A percentile compares a stretch with the other conserved stretches of the same genome.
These are phyloP conservation scores for Allantophomopsis lycopodina DNA, from an alignment of 2,329 filamentous ascomycete genomes.

Conservation along the genomic window DNA sequence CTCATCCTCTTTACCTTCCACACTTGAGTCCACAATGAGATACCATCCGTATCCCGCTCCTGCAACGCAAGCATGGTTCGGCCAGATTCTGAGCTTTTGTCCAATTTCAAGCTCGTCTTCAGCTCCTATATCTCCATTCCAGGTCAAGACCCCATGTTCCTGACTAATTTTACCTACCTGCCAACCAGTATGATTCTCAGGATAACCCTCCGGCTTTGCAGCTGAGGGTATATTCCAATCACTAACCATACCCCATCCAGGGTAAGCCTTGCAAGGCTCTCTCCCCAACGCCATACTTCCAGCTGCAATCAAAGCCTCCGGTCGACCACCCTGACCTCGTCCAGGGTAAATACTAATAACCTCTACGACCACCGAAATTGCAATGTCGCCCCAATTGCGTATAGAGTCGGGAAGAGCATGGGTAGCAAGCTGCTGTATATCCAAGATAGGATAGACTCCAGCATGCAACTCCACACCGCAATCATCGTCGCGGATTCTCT, in stretches of 20 bases:
- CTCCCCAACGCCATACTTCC: constrained; percentile 59
- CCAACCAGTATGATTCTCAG: constrained; percentile 37
- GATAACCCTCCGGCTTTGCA: constrained; percentile 20
- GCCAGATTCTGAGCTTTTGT: constrained; percentile 58
- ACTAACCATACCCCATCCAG: constrained; percentile 56
- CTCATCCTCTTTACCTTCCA: constrained; percentile 36
- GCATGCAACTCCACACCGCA: constrained; percentile 57
- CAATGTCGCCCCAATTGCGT: constrained; percentile 35
- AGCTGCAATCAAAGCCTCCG: constrained; percentile 55
- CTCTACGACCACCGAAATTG: constrained; percentile 56
- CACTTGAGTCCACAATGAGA: constrained; percentile 54
- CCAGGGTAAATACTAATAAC: constrained; percentile 54
- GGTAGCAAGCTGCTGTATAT: constrained; percentile 68
- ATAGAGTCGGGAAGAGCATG: constrained; percentile 31
- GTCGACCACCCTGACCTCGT: constrained; percentile 30
- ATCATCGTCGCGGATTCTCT: constrained; percentile 20
- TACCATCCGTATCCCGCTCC: constrained; percentile 62
- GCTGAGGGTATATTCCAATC: constrained; percentile 32
- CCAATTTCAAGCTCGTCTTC: constrained; percentile 41
- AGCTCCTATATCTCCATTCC: constrained; percentile 31
- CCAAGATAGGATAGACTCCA: constrained; percentile 62
- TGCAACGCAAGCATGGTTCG: constrained; percentile 71
- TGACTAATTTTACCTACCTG: constrained; percentile 61
- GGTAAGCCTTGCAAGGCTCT: constrained; percentile 59
- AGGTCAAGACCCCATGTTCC: constrained; percentile 63